phyloP scores from a whole-genome alignment of 768 basidiomycete species.

The Tephrocybe sp. region DNA sequence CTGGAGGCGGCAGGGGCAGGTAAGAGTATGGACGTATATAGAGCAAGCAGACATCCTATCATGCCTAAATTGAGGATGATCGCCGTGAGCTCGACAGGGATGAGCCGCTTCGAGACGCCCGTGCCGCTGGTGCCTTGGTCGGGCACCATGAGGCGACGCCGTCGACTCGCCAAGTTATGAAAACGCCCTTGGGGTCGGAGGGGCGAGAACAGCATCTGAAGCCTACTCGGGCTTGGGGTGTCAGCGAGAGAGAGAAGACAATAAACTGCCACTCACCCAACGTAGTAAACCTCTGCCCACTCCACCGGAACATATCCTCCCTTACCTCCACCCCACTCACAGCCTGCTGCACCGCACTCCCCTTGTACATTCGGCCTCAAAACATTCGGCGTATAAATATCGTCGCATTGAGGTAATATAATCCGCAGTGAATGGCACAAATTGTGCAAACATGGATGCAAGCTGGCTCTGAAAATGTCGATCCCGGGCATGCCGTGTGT shows the following conservation, averaged over 20 bases:
- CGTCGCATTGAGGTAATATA: conserved; percentile 36
- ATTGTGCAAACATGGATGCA: conserved; percentile 76
- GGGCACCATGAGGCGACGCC: conserved; percentile 44
- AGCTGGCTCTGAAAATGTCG: conserved; percentile 74
- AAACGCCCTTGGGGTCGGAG: conserved; percentile 50
- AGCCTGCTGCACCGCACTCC: conserved; percentile 41
- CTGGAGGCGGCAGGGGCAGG: too few relatives aligned
- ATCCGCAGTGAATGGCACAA: conserved; percentile 54
- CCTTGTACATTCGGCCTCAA: conserved; percentile 45
- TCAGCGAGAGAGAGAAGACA: neutral
- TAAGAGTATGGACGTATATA: too few relatives aligned
- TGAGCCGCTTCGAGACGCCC: conserved; percentile 58
- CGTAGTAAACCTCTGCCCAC: conserved; percentile 10
- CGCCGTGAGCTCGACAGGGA: conserved; percentile 58
- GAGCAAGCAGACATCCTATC: too few relatives aligned
- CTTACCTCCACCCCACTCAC: neutral
- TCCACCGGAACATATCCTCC: conserved; percentile 16
- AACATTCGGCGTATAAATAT: conserved; percentile 28
- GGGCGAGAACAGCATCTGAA: conserved; percentile 78
- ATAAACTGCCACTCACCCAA: conserved; percentile 1
- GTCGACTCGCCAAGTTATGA: conserved; percentile 75
- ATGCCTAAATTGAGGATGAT: conserved; percentile 65
- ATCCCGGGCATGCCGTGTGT: conserved; percentile 77
- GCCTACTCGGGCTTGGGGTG: conserved; percentile 39
- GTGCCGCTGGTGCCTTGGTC: conserved; percentile 38